phyloP scores from a whole-genome alignment of 1,139 yeast genomes.

The Geotrichum bryndzae region DNA sequence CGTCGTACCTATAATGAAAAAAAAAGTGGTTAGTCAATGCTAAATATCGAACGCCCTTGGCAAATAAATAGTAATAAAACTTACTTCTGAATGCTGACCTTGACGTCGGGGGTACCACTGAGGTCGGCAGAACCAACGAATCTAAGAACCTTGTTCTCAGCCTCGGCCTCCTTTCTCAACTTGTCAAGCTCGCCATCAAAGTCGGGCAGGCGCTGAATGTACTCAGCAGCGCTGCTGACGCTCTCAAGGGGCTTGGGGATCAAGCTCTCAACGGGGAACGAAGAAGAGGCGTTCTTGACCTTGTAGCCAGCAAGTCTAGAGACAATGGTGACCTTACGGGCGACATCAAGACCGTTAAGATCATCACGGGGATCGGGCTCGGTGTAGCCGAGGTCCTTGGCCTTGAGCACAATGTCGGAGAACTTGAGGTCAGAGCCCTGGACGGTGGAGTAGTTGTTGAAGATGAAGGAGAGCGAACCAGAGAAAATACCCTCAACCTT shows the following conservation, averaged over 20 bases:
- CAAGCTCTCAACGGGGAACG: slow-evolving; percentile 92
- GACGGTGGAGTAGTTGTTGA: slow-evolving; percentile 81
- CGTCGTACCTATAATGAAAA: slow-evolving; percentile 38
- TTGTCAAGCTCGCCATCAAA: slow-evolving; percentile 74
- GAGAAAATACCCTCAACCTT: slow-evolving; percentile 94
- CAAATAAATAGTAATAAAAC: neutral
- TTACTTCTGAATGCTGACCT: slow-evolving; percentile 84
- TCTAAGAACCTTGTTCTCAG: slow-evolving; percentile 80
- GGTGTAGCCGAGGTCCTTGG: slow-evolving; percentile 88
- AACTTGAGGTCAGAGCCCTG: slow-evolving; percentile 57
- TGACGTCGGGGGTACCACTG: slow-evolving; percentile 48
- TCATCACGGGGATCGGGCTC: slow-evolving; percentile 99
- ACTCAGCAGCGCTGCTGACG: slow-evolving; percentile 67
- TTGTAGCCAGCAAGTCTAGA: slow-evolving; percentile 86
- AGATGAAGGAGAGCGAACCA: slow-evolving; percentile 93
- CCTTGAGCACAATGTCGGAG: slow-evolving; percentile 82
- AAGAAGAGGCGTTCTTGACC: slow-evolving; percentile 73
- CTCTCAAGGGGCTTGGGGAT: slow-evolving; percentile 83
- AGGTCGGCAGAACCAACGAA: slow-evolving; percentile 89
- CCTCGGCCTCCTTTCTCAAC: slow-evolving; percentile 73
- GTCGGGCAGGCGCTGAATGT: slow-evolving; percentile 70
- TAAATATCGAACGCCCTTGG: neutral
- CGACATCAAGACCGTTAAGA: slow-evolving; percentile 94
- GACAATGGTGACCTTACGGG: slow-evolving; percentile 92
- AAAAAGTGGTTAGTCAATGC: neutral